A percentile compares a stretch with the other conserved stretches of the same genome.
These are phyloP conservation scores for Penicillium tannophilum DNA, from an alignment of 495 filamentous ascomycete species.

Conservation along the genomic window DNA sequence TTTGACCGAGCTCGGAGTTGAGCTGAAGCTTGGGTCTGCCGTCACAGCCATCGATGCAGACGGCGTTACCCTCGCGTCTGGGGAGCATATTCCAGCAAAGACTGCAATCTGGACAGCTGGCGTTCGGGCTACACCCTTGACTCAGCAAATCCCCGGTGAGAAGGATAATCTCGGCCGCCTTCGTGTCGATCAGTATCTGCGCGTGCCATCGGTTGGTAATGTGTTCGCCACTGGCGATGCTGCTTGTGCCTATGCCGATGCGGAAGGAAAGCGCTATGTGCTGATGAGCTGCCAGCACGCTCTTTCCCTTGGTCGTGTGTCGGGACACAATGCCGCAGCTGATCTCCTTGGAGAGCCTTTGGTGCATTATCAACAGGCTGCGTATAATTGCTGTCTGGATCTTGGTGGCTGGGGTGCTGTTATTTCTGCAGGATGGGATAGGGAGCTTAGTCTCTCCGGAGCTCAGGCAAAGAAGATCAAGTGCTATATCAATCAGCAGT, in stretches of 20 bases:
- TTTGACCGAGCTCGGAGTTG: conserved; percentile 19
- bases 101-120: conserved; percentile 29
- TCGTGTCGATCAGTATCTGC: conserved; percentile 19
- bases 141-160: conserved; percentile 20
- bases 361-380: conserved; percentile 12
- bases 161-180: conserved; percentile 20
- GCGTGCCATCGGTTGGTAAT: conserved; percentile 11
- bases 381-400: conserved; percentile 17
- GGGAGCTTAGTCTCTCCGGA: conserved; percentile 12
- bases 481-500: conserved; percentile 17
- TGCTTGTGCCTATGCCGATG: conserved; percentile 19
- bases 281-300: conserved; percentile 41
- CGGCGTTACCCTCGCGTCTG: conserved; percentile 21
- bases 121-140: conserved; percentile 21
- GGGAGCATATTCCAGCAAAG: conserved; percentile 23
- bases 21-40: conserved; percentile 18
- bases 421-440: conserved; percentile 13
- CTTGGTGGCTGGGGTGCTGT: conserved; percentile 16
- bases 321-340: conserved; percentile 35
- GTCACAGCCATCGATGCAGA: conserved; percentile 17
- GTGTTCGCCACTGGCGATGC: conserved; percentile 25
- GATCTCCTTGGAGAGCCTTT: conserved; percentile 18
- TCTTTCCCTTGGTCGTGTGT: conserved; percentile 27
- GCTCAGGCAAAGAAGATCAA: conserved; percentile 16
- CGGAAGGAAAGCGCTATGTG: conserved; percentile 12